phyloP scores from a whole-genome alignment of 2,329 filamentous ascomycete species.

The Thielaviopsis ethacetica region DNA sequence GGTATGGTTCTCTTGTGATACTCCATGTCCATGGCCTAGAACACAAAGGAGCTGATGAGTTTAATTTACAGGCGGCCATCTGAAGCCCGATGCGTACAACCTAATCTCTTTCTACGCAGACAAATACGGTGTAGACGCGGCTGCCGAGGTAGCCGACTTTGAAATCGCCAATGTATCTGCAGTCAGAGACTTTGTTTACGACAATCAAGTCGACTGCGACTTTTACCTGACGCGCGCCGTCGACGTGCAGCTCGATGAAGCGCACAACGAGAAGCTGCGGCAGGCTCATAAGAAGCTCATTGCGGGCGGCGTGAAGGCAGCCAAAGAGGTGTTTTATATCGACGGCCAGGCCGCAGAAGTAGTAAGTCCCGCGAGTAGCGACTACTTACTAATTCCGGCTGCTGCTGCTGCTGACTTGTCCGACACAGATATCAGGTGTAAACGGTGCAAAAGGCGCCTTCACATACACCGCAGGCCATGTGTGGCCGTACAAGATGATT shows the following conservation, averaged over 20 bases:
- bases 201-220: constrained; percentile 26
- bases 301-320: constrained; percentile 16
- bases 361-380: background rate
- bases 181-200: constrained; percentile 22
- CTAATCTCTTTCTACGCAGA: constrained; percentile 13
- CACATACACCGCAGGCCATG: constrained; percentile 16
- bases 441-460: constrained; percentile 21
- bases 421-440: constrained; percentile 18
- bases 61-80: constrained; percentile 12
- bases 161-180: constrained; percentile 14
- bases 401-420: constrained; percentile 3
- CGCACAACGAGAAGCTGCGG: constrained; percentile 14
- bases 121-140: constrained; percentile 13
- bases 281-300: constrained; percentile 19
- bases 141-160: constrained; percentile 16
- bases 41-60: background rate
- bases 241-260: constrained; percentile 22
- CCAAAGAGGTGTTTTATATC: constrained; percentile 11
- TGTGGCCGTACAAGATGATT: constrained; percentile 16
- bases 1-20: constrained; percentile 12
- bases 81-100: constrained; percentile 14
- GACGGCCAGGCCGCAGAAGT: constrained; percentile 1
- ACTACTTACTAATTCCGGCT: no score
- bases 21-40: background rate
- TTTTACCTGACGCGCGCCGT: constrained; percentile 24